Percentiles rank a stretch among this genome's conserved stretches.
phyloP scores from a whole-genome alignment of 805 yeast genomes.

The Jamesozyma jinghongensis region DNA sequence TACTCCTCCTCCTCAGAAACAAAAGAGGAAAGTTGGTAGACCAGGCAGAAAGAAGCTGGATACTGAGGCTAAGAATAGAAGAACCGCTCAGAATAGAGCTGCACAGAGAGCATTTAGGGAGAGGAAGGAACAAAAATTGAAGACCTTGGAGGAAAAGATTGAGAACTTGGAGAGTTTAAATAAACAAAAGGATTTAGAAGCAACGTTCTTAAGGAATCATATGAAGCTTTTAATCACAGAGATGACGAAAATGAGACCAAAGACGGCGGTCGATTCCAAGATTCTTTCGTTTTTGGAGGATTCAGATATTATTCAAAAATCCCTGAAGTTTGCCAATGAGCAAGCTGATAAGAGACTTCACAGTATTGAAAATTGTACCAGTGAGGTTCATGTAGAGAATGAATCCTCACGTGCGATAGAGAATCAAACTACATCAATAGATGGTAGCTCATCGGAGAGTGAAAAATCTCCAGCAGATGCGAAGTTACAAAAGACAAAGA shows the following conservation, averaged over 20 bases:
- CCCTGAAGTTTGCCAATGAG: background rate
- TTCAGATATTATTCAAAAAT: background rate
- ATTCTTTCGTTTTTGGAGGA: conserved; percentile 6
- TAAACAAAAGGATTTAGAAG: conserved; percentile 57
- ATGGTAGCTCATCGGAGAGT: too few species aligned
- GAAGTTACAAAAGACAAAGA: too few species aligned
- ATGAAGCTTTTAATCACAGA: conserved; percentile 67
- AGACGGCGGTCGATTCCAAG: conserved; percentile 18
- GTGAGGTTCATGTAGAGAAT: too few species aligned
- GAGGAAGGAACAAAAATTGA: conserved; percentile 80
- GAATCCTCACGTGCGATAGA: too few species aligned
- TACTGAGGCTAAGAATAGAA: conserved; percentile 72
- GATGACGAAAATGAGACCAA: conserved; percentile 49
- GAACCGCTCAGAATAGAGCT: conserved; percentile 95
- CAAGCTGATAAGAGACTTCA: conserved; percentile 2
- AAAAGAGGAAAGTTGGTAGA: conserved; percentile 32
- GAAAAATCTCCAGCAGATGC: too few species aligned
- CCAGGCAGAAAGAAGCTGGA: conserved; percentile 80
- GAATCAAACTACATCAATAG: too few species aligned
- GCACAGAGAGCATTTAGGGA: conserved; percentile 98
- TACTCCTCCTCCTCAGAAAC: background rate
- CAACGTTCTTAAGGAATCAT: conserved; percentile 65
- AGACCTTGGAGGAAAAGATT: conserved; percentile 77
- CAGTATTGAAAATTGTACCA: too few species aligned
- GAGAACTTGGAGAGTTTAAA: conserved; percentile 61